Percentiles rank a stretch among this genome's conserved stretches.
phyloP scores from a whole-genome alignment of 176 grass and related monocot genomes.

The Rhynchospora tenuis region DNA sequence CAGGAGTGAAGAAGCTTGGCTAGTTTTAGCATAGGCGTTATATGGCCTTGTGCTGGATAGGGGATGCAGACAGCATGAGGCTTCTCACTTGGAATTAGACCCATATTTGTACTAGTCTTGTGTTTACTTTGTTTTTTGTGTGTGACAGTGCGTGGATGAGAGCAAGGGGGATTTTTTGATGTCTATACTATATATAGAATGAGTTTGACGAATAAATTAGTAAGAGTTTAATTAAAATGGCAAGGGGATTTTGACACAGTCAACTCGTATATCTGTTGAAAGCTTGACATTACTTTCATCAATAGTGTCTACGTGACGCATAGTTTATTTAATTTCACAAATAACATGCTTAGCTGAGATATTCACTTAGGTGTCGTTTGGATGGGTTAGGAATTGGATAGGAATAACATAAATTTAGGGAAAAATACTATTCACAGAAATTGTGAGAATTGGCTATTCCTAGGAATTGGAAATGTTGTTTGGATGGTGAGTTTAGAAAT shows the following conservation, averaged over 20 bases:
- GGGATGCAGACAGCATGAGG: conserved; percentile 52
- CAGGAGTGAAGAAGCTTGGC: conserved; percentile 54
- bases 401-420: too few species aligned
- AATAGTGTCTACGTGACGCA: neutral
- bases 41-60: conserved; percentile 53
- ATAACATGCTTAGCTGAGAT: neutral
- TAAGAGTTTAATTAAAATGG: neutral
- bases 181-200: neutral
- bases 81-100: neutral
- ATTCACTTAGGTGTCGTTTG: neutral
- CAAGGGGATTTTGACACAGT: neutral
- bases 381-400: too few species aligned
- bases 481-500: too few species aligned
- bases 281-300: neutral
- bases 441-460: too few species aligned
- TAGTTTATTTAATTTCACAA: neutral
- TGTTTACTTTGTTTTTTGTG: neutral
- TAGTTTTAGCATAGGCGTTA: conserved; percentile 59
- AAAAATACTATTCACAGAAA: too few species aligned
- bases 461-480: too few species aligned
- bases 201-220: neutral
- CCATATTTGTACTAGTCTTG: neutral
- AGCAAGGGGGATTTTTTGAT: neutral
- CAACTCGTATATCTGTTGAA: neutral
- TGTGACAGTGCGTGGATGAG: neutral